Percentiles rank a stretch among this genome's conserved stretches.
phyloP scores from a whole-genome alignment of 2,329 filamentous ascomycete species.

The Cercospora sp. region DNA sequence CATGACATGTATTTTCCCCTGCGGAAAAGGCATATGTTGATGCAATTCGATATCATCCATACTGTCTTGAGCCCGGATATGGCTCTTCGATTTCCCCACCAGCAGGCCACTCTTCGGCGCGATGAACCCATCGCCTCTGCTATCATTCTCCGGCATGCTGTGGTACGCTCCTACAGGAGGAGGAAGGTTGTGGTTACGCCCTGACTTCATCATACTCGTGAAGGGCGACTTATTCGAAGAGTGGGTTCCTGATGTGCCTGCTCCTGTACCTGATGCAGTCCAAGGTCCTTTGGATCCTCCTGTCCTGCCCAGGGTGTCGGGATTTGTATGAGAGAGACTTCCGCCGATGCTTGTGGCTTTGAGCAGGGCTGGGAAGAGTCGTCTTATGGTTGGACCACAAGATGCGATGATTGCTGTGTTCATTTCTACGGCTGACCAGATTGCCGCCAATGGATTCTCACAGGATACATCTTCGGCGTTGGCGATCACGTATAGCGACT shows the following conservation, averaged over 20 bases:
- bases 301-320: background rate
- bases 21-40: conserved; percentile 2
- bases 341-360: conserved; percentile 14
- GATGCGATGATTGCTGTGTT: conserved; percentile 41
- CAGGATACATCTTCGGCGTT: conserved; percentile 32
- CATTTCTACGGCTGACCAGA: conserved; percentile 41
- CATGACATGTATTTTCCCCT: conserved; percentile 24
- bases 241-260: background rate
- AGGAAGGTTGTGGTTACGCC: background rate
- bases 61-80: conserved; percentile 14
- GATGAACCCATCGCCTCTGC: background rate
- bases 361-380: conserved; percentile 40
- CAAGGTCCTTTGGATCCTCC: background rate
- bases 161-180: background rate
- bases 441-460: conserved; percentile 38
- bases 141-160: background rate
- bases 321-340: background rate
- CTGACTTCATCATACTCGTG: background rate
- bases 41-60: conserved; percentile 21
- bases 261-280: background rate
- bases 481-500: conserved; percentile 31
- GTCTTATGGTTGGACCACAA: conserved; percentile 42
- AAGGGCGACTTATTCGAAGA: background rate
- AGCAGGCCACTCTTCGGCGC: background rate
- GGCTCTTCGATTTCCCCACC: background rate